Evolutionary conservation across 2,329 filamentous ascomycete species (phyloP), one percentile per base, ranked within the genome.

Genomic region (Pseudocercospora pini-densiflorae): DNA sequence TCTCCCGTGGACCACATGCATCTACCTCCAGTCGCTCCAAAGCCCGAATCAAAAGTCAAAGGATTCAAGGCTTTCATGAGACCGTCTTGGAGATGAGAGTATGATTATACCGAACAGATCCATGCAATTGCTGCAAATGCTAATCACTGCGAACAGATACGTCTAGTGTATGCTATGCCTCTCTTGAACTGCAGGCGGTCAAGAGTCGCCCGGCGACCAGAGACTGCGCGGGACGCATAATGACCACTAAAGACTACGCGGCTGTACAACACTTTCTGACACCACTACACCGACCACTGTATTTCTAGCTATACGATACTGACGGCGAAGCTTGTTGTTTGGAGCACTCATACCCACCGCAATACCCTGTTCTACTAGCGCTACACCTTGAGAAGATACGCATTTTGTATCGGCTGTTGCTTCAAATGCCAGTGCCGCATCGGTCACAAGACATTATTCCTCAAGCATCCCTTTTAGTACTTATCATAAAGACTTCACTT

Each of bases 161-260:
- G 12, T 24, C 47, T 3, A 27, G 23, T 51, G 19, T 7, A 49
- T 51, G 19, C 47, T 23, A 51, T 19, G 36, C n/a, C 8, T 40
- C n/a, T 40, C 55, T 58, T 58, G 55, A n/a, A 58, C 55, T 58
- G 55, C 55, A 23, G 55, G 31, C 55, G 55, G 55, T 58, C 55
- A 40, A 58, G 55, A 24, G 31, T 36, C 31, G 27, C 16, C 36
- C 9, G 54, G 24, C 54, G 54, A 58, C 29, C 19, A 27, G 55
- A 58, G 40, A 43, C 55, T 58, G 55, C 55, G 55, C 55, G 55
- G 55, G 55, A 58, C 33, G 55, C 55, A 58, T 58, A 43, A 58
- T n/a, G 55, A 58, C 55, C 55, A 36, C 55, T 58, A 16, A 40
- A 58, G 55, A 58, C 55, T 31, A 31, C 27, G 51, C 23, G 23